Evolutionary conservation across 441 rosid species (phyloP).

Genomic region (Pelargonium fulgidum): DNA sequence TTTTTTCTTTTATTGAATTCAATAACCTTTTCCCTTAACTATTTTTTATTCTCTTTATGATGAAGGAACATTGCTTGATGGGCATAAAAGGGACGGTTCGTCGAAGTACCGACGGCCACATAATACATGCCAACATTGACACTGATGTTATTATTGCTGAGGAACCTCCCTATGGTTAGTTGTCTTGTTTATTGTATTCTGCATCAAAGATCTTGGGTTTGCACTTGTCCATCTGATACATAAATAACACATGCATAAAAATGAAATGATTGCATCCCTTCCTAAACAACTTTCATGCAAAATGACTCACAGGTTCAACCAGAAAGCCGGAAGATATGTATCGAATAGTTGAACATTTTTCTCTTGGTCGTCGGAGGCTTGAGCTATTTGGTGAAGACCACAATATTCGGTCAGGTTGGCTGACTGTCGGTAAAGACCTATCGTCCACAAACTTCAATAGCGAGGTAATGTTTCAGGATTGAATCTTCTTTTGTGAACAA

Average conservation of each 20-base stretch:
- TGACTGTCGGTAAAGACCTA: slow-evolving; percentile 84
- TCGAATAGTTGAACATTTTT: slow-evolving; percentile 91
- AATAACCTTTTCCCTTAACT: slow-evolving; percentile 14
- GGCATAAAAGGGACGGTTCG: slow-evolving; percentile 99
- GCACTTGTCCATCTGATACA: not conserved
- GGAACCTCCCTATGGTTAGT: slow-evolving; percentile 95
- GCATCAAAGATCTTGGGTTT: not conserved
- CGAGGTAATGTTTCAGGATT: slow-evolving; percentile 41
- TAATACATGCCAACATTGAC: slow-evolving; percentile 96
- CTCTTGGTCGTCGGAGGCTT: slow-evolving; percentile 93
- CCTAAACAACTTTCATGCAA: slow-evolving; percentile 14
- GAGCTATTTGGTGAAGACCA: slow-evolving; percentile 98
- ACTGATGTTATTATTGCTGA: slow-evolving; percentile 98
- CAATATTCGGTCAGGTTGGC: slow-evolving; percentile 92
- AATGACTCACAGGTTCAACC: slow-evolving; percentile 66
- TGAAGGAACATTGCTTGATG: slow-evolving; percentile 98
- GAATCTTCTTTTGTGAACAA: not conserved
- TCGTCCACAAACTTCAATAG: slow-evolving; percentile 81
- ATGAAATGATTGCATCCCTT: not conserved
- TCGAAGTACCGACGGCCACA: slow-evolving; percentile 97
- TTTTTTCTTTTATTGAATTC: slow-evolving; percentile 10
- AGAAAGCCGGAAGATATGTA: slow-evolving; percentile 99
- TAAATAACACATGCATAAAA: not conserved
- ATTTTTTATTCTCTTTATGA: slow-evolving; percentile 18
- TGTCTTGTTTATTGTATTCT: not conserved